Percentiles rank a stretch among this genome's conserved stretches.
These are phyloP conservation scores for Aspergillus sp. DNA, from an alignment of 2,329 filamentous ascomycete species.

Conservation along the genomic window DNA sequence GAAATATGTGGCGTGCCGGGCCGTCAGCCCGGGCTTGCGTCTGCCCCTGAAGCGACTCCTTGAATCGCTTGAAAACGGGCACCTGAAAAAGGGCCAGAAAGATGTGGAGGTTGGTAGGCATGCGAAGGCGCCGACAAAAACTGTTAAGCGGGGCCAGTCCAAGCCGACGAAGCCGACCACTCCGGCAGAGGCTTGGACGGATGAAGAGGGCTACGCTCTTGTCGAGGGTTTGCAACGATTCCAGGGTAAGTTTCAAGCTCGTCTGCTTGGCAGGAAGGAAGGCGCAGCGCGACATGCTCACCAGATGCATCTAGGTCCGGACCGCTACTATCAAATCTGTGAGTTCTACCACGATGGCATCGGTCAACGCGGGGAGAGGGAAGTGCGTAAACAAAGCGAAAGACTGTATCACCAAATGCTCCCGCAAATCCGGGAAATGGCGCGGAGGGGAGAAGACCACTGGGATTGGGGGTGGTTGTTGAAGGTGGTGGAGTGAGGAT, in stretches of 20 bases:
- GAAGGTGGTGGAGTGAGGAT: conserved; percentile 14
- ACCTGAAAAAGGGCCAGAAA: background rate
- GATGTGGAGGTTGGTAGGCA: background rate
- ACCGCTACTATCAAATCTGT: conserved; percentile 32
- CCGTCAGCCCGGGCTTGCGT: conserved; percentile 11
- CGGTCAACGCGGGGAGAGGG: conserved; percentile 17
- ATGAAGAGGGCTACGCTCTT: conserved; percentile 26
- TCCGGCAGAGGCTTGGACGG: conserved; percentile 21
- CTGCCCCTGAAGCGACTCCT: conserved; percentile 17
- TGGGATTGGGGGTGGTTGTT: conserved; percentile 26
- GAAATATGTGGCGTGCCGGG: conserved; percentile 10
- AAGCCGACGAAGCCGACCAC: background rate
- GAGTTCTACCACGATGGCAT: conserved; percentile 17
- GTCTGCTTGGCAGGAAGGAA: background rate
- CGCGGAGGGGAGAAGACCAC: conserved; percentile 22
- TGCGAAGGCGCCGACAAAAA: too few species aligned
- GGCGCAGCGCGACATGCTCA: background rate
- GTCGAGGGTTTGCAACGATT: conserved; percentile 29
- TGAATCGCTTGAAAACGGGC: conserved; percentile 10
- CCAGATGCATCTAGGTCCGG: conserved; percentile 9
- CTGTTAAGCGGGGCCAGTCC: background rate
- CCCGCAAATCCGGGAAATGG: conserved; percentile 10
- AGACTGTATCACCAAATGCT: conserved; percentile 14
- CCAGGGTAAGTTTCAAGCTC: conserved; percentile 17
- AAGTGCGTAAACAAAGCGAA: conserved; percentile 23